A percentile compares a stretch with the other conserved stretches of the same genome.
Evolutionary conservation across 495 filamentous ascomycete species (phyloP).

Genomic region (Aspergillus avenaceus): DNA sequence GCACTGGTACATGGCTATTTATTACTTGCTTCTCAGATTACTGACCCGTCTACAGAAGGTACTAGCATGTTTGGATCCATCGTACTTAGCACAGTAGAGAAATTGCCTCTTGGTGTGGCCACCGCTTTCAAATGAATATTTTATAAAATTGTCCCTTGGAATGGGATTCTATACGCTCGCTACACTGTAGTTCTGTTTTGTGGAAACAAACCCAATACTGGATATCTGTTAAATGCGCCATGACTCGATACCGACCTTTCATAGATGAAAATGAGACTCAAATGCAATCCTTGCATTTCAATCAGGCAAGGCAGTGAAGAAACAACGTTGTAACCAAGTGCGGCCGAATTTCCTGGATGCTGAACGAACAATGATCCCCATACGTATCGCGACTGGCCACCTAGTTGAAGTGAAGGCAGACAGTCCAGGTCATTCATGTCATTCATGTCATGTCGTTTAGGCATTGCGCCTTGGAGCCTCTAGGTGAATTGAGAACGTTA

Average conservation of each 20-base stretch:
- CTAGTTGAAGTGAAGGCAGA: not conserved
- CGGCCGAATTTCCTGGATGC: too few species aligned
- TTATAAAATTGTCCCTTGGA: too few species aligned
- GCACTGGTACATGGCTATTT: not conserved
- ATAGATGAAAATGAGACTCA: not conserved
- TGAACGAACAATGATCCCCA: not conserved
- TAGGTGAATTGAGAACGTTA: too few species aligned
- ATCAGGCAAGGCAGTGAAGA: not conserved
- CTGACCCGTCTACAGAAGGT: slow-evolving; percentile 1
- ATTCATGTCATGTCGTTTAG: too few species aligned
- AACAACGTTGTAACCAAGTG: too few species aligned
- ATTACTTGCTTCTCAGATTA: not conserved
- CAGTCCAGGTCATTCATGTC: not conserved
- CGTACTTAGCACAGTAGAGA: too few species aligned
- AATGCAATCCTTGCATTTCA: slow-evolving; percentile 4
- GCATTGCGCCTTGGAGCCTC: too few species aligned
- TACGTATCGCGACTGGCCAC: not conserved
- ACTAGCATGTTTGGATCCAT: not conserved
- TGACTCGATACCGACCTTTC: too few species aligned
- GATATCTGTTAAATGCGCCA: not conserved
- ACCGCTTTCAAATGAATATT: too few species aligned
- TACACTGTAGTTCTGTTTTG: not conserved
- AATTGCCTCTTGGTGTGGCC: too few species aligned
- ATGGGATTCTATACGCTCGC: not conserved
- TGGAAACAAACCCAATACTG: not conserved